Conservation (phyloP, 2,329 filamentous ascomycete genomes). For the Penicillium brasilianum region DNA sequence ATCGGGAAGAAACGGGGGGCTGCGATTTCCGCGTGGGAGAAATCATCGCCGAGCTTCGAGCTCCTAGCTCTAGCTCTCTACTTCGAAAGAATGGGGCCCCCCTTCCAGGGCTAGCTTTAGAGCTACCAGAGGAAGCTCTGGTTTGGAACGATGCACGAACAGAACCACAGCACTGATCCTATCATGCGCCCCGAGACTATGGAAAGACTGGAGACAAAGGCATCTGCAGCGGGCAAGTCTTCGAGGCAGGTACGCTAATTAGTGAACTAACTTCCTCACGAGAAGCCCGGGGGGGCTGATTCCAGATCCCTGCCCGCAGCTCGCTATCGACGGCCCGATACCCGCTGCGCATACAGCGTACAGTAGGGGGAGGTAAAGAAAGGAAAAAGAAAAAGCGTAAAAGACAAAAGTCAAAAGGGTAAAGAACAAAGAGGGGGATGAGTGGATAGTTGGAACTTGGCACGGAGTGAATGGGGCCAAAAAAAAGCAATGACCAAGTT, state of each 20-base stretch:
- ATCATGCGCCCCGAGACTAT: not conserved
- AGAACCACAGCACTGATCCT: not conserved
- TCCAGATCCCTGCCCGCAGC: conserved; percentile 33
- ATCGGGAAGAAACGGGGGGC: conserved; percentile 28
- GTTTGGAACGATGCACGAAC: not conserved
- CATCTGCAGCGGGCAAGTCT: not conserved
- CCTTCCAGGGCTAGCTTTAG: not conserved
- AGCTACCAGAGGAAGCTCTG: not conserved
- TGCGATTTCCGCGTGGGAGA: conserved; percentile 8
- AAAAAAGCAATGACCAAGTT: conserved; percentile 2
- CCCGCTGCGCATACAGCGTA: conserved; percentile 32
- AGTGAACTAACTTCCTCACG: conserved; percentile 6
- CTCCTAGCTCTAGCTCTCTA: not conserved
- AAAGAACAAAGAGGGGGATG: conserved; percentile 3
- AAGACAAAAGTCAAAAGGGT: not conserved
- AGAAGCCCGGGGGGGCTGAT: conserved; percentile 8
- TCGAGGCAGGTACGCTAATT: conserved; percentile 14
- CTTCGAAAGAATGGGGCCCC: not conserved
- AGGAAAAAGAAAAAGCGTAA: conserved; percentile 3
- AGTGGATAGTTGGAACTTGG: not conserved
- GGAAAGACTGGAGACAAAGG: not conserved
- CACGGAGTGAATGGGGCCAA: not conserved
- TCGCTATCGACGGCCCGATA: conserved; percentile 37
- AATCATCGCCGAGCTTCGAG: not conserved
- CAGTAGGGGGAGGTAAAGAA: conserved; percentile 26